Evolutionary conservation across 2,329 filamentous ascomycete species (phyloP).

Genomic region (Ophiostoma montium): DNA sequence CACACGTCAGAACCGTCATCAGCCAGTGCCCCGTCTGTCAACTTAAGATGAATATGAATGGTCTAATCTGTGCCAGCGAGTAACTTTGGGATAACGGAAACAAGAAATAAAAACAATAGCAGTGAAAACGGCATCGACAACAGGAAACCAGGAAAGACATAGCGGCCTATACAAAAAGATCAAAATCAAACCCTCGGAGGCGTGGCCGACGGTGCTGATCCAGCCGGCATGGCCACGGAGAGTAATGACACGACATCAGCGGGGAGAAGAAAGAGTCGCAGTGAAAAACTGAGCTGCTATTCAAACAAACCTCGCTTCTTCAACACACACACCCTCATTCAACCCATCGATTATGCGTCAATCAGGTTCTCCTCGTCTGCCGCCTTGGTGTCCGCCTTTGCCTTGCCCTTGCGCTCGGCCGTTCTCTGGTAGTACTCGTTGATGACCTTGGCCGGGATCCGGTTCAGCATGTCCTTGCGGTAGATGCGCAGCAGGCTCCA

Average conservation of each 20-base stretch:
- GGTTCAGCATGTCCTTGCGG: constrained; percentile 95
- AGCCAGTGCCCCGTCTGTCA: neutral
- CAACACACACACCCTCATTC: neutral
- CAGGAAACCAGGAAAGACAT: neutral
- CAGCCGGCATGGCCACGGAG: too few relatives aligned
- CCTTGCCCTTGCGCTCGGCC: constrained; percentile 47
- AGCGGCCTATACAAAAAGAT: constrained; percentile 7
- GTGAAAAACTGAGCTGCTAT: neutral
- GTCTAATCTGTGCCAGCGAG: constrained; percentile 7
- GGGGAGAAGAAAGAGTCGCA: too few relatives aligned
- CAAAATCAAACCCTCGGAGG: neutral
- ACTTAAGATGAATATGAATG: constrained; percentile 1
- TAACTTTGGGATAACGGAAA: neutral
- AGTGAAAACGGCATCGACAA: neutral
- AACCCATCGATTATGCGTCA: constrained; percentile 18
- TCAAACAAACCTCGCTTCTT: neutral
- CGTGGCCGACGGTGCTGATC: too few relatives aligned
- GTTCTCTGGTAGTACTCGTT: constrained; percentile 71
- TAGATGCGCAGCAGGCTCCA: constrained; percentile 96
- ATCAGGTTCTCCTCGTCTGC: constrained; percentile 24
- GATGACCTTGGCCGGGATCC: constrained; percentile 71
- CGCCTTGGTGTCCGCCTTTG: constrained; percentile 30
- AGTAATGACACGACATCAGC: too few relatives aligned
- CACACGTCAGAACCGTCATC: neutral
- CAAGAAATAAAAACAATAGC: neutral